Evolutionary conservation across 2,329 filamentous ascomycete genomes (phyloP), one percentile per base, ranked within the genome.

Genomic region (Decorospora gaudefroyi): DNA sequence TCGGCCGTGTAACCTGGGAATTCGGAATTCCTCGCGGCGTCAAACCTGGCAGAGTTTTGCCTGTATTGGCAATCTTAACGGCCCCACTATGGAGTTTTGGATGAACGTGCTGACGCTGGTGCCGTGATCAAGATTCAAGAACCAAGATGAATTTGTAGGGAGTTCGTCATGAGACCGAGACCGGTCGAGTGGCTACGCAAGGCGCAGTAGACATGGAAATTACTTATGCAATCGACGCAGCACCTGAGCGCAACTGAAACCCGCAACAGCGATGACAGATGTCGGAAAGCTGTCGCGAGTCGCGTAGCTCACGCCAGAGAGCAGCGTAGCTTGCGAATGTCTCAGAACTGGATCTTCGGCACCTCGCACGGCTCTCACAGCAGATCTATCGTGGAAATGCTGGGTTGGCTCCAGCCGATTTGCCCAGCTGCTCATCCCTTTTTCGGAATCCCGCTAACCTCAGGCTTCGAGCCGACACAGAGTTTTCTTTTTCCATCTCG

Each of bases 51-150:
- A 41, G 25, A 31, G 21, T 29, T 46, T 33, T 26, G 40, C 36
- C 28, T 38, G 39, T 54, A 54, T 56, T 52, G 53, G 29, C 51
- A 56, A 56, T 56, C 35, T 56, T 41, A 51, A 27, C 11, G 29
- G 52, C 29, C 40, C 44, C 46, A 49, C 46, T 30, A 31, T 22
- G 19, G n/a, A n/a, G 26, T 33, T 43, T 42, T 29, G 36, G 26
- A 31, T 31, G 40, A 35, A 37, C 33, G 33, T 31, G 26, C 46
- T 16, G 22, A 22, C 11, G 19, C 8, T 26, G n/a, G 17, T 41
- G 15, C 23, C 27, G 40, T 31, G 13, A 18, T 25, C 23, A 39
- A 27, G 35, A 42, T 33, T 10, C 30, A 29, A 30, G 35, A 23
- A 10, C 13, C n/a, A 28, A 2, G 1, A 11, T 6, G 27, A 30